These are phyloP conservation scores for Kodamaea restingae DNA, from an alignment of 805 yeast genomes.

Conservation along the genomic window DNA sequence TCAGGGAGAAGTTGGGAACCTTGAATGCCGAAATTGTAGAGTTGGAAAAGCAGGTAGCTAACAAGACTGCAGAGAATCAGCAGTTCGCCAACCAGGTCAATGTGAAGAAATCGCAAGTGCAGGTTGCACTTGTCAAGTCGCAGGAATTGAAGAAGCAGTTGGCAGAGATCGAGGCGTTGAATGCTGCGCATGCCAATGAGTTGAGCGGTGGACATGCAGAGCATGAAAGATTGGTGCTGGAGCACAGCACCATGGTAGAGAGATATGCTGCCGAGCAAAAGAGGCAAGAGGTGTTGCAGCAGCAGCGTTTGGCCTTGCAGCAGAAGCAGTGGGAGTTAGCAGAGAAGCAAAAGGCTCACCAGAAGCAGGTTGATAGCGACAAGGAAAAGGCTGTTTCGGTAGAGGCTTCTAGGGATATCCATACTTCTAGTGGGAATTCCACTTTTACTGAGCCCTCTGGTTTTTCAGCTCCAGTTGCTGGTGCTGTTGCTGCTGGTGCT, in stretches of 20 bases:
- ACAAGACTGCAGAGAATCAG: conserved; percentile 49
- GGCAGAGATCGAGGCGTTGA: conserved; percentile 3
- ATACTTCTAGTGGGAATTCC: no score
- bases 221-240: conserved; percentile 9
- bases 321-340: conserved; percentile 7
- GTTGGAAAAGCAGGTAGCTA: conserved; percentile 52
- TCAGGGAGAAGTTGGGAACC: conserved; percentile 65
- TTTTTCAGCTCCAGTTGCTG: no score
- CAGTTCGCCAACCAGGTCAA: conserved; percentile 61
- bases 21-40: conserved; percentile 65
- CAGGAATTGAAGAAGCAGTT: conserved; percentile 29
- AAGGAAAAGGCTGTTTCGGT: conserved; percentile 1
- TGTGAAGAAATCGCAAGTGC: conserved; percentile 67
- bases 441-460: no score
- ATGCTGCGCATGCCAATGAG: conserved; percentile 3
- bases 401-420: no score
- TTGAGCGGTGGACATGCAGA: conserved; percentile 4
- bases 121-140: conserved; percentile 51
- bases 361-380: conserved; percentile 3
- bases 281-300: conserved; percentile 8
- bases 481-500: conserved; percentile 9
- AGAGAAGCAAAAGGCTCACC: conserved; percentile 4
- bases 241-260: conserved; percentile 9
- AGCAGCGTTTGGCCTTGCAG: conserved; percentile 2
- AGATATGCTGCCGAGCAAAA: conserved; percentile 3